Evolutionary conservation across 2,329 filamentous ascomycete species (phyloP).

Genomic region (Fusarium oxysporum): DNA sequence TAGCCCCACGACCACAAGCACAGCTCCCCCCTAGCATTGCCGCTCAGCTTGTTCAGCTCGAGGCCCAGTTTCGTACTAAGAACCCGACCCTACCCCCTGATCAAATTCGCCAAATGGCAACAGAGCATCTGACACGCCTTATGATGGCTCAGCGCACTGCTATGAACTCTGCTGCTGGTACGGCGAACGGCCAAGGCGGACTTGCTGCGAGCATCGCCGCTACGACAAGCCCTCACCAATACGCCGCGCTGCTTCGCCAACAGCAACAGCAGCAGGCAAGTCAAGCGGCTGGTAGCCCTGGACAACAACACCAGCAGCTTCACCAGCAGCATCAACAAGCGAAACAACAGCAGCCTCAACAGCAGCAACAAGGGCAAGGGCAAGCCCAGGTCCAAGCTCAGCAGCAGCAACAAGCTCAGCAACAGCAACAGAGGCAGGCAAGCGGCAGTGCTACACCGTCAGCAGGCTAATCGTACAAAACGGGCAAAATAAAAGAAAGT

Average conservation of each 20-base stretch:
- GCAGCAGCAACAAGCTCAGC: constrained; percentile 29
- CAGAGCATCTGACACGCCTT: constrained; percentile 60
- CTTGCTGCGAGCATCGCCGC: constrained; percentile 62
- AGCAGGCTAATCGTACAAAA: constrained; percentile 40
- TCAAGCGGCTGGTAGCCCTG: constrained; percentile 47
- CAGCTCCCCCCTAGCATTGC: constrained; percentile 61
- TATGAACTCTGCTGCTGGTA: constrained; percentile 67
- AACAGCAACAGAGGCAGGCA: constrained; percentile 49
- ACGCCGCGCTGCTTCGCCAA: constrained; percentile 68
- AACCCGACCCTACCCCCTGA: constrained; percentile 64
- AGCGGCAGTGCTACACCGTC: constrained; percentile 57
- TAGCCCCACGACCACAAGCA: constrained; percentile 55
- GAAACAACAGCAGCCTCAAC: constrained; percentile 39
- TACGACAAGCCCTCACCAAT: constrained; percentile 67
- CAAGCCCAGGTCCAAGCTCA: constrained; percentile 14
- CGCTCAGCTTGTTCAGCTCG: constrained; percentile 63
- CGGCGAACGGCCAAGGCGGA: constrained; percentile 56
- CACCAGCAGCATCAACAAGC: constrained; percentile 44
- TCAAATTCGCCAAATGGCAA: constrained; percentile 62
- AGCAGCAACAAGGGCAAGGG: constrained; percentile 15
- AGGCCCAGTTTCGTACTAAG: constrained; percentile 63
- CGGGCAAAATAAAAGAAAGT: background rate
- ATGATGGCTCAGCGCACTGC: constrained; percentile 63
- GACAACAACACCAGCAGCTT: constrained; percentile 44
- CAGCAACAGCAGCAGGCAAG: constrained; percentile 64